Evolutionary conservation across 495 filamentous ascomycete species (phyloP).

Genomic region (Pseudoneurospora amorphoporcata): DNA sequence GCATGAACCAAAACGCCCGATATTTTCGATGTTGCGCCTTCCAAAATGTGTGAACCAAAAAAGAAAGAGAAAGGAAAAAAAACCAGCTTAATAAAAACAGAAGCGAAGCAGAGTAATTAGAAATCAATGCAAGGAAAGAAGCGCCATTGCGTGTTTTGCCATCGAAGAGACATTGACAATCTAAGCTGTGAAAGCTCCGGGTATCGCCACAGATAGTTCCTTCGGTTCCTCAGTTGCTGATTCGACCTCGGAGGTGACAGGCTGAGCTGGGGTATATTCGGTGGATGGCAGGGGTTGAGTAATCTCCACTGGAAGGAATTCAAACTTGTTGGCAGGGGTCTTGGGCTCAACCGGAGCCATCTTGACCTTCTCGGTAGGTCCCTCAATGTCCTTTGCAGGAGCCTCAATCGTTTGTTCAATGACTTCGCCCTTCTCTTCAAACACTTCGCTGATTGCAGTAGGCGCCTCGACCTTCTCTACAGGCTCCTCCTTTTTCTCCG

Average conservation of each 20-base stretch:
- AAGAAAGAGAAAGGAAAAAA: too few species aligned
- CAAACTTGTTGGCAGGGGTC: not conserved
- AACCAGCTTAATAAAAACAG: not conserved
- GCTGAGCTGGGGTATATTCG: conserved; percentile 1
- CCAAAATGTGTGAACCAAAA: not conserved
- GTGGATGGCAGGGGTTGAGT: not conserved
- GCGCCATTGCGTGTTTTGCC: not conserved
- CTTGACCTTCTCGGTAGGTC: not conserved
- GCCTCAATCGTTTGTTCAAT: not conserved
- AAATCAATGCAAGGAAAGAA: not conserved
- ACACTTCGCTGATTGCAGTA: not conserved
- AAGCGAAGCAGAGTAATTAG: not conserved
- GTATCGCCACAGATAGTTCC: conserved; percentile 8
- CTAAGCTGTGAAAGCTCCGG: not conserved
- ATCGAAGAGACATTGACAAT: not conserved
- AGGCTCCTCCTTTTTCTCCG: not conserved
- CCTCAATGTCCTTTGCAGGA: not conserved
- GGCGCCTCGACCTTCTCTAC: not conserved
- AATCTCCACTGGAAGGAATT: not conserved
- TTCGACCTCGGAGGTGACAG: not conserved
- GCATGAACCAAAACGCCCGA: not conserved
- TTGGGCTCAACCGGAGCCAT: not conserved
- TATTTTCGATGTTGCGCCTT: not conserved
- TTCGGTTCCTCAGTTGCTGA: not conserved
- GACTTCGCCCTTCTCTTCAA: not conserved